A percentile compares a stretch with the other conserved stretches of the same genome.
Conservation (phyloP, 2,329 filamentous ascomycete genomes). For the Botrytis pseudocinerea region DNA sequence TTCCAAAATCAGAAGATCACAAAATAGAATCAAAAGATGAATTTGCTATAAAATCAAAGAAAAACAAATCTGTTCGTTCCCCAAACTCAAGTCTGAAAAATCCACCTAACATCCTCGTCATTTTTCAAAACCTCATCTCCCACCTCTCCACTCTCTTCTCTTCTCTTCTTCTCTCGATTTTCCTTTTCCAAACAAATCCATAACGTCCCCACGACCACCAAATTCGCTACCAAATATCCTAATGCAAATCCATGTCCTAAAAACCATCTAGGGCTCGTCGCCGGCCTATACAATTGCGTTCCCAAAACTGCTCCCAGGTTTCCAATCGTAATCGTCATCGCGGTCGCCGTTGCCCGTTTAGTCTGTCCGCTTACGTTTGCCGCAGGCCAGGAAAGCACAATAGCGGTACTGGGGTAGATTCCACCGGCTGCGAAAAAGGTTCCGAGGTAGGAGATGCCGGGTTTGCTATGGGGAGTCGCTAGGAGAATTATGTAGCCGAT, state of each 20-base stretch:
- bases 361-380: constrained; percentile 72
- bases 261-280: constrained; percentile 61
- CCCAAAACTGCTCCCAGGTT: constrained; percentile 69
- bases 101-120: constrained; percentile 64
- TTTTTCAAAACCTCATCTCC: constrained; percentile 54
- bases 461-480: constrained; percentile 43
- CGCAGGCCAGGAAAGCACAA: constrained; percentile 68
- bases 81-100: constrained; percentile 52
- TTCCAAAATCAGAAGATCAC: too few species aligned
- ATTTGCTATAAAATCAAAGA: too few species aligned
- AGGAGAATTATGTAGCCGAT: constrained; percentile 65
- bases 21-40: not conserved
- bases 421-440: constrained; percentile 65
- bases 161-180: constrained; percentile 54
- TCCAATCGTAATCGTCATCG: constrained; percentile 71
- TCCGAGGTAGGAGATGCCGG: constrained; percentile 60
- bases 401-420: constrained; percentile 65
- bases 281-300: constrained; percentile 66
- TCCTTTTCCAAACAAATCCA: constrained; percentile 57
- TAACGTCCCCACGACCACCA: constrained; percentile 53
- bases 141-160: constrained; percentile 50
- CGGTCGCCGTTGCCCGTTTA: constrained; percentile 67
- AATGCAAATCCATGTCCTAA: constrained; percentile 68
- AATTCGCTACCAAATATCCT: constrained; percentile 61
- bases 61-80: not conserved